Conservation (phyloP, 495 filamentous ascomycete genomes). For the Penicillium bovifimosum region DNA sequence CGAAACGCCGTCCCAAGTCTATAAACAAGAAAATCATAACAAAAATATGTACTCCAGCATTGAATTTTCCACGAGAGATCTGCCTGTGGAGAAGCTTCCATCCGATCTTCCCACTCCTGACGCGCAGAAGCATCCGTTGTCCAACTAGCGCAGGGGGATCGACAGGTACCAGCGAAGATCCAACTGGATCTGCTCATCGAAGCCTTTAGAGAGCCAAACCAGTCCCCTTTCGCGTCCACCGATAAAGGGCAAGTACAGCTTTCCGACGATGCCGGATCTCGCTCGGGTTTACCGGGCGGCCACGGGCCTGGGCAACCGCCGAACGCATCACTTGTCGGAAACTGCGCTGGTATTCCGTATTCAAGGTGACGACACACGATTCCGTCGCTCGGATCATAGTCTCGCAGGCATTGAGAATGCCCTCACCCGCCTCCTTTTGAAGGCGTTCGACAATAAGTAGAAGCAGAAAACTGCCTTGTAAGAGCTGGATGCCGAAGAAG, state of each 20-base stretch:
- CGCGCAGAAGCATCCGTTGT: neutral
- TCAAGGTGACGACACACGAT: conserved; percentile 78
- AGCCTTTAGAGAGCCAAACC: conserved; percentile 59
- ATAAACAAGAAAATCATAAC: neutral
- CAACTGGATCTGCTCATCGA: neutral
- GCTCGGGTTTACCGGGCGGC: conserved; percentile 66
- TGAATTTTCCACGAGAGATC: neutral
- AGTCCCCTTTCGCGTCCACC: conserved; percentile 76
- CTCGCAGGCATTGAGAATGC: conserved; percentile 77
- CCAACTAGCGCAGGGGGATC: neutral
- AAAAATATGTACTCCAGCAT: neutral
- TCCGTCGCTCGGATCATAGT: conserved; percentile 82
- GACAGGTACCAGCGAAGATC: conserved; percentile 1
- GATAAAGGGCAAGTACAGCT: conserved; percentile 67
- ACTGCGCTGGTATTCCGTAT: conserved; percentile 82
- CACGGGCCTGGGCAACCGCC: conserved; percentile 70
- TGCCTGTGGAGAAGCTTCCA: neutral
- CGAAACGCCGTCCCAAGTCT: neutral
- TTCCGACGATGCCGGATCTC: conserved; percentile 71
- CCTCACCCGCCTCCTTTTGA: conserved; percentile 72
- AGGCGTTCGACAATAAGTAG: conserved; percentile 79
- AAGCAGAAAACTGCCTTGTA: conserved; percentile 77
- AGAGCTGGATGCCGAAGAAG: conserved; percentile 80
- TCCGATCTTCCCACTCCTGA: neutral
- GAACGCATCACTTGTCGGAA: conserved; percentile 81